Percentiles rank a stretch among this genome's conserved stretches.
Conservation (phyloP, 2,329 filamentous ascomycete genomes). For the Penicillium sp. region DNA sequence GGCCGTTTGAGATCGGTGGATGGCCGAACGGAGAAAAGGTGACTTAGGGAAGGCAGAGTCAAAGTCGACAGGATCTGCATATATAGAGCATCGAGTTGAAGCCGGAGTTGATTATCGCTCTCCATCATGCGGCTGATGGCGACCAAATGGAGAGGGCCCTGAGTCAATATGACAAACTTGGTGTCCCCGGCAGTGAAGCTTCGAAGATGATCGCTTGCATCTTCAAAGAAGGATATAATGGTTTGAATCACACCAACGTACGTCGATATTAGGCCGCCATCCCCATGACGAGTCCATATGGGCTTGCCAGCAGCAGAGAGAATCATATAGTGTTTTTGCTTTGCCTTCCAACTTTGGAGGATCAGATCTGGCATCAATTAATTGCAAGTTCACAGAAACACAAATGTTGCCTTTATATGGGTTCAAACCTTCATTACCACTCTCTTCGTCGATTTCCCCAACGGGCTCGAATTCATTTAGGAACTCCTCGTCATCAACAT, state of each 20-base stretch:
- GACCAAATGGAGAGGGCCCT: slow-evolving; percentile 85
- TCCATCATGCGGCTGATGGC: slow-evolving; percentile 90
- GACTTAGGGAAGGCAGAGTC: slow-evolving; percentile 77
- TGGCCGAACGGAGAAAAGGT: slow-evolving; percentile 81
- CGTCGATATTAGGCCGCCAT: slow-evolving; percentile 80
- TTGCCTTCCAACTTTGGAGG: slow-evolving; percentile 74
- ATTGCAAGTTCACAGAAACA: slow-evolving; percentile 1
- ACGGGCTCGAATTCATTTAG: slow-evolving; percentile 69
- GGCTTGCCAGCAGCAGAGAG: slow-evolving; percentile 94
- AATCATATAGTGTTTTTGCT: slow-evolving; percentile 95
- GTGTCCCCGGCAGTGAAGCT: slow-evolving; percentile 83
- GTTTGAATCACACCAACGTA: slow-evolving; percentile 96
- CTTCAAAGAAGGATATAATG: slow-evolving; percentile 94
- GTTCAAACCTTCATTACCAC: slow-evolving; percentile 51
- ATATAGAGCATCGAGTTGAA: slow-evolving; percentile 87
- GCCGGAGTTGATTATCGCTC: slow-evolving; percentile 78
- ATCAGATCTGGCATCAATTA: slow-evolving; percentile 38
- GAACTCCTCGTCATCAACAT: slow-evolving; percentile 58
- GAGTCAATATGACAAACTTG: slow-evolving; percentile 76
- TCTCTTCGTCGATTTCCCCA: slow-evolving; percentile 52
- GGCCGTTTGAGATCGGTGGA: slow-evolving; percentile 91
- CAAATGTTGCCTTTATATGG: too few relatives aligned
- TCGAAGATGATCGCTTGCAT: slow-evolving; percentile 66
- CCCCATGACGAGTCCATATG: slow-evolving; percentile 92
- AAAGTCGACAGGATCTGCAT: slow-evolving; percentile 97